Evolutionary conservation across 495 filamentous ascomycete species (phyloP).

Genomic region (Penicillium parvum): DNA sequence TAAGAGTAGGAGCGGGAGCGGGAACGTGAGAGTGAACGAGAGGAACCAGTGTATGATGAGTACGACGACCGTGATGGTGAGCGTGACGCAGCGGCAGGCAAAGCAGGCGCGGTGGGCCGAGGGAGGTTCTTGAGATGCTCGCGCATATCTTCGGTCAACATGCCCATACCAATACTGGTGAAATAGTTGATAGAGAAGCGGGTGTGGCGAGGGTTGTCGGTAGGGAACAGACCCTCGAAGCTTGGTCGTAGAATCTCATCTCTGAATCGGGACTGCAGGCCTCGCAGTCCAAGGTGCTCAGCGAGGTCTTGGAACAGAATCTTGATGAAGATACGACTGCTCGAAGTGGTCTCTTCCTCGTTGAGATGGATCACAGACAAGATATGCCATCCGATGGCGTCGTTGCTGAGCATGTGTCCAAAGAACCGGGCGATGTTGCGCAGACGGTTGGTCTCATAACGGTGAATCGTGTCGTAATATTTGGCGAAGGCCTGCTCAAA

Average conservation of each 20-base stretch:
- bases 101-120: constrained; percentile 65
- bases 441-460: constrained; percentile 89
- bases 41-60: constrained; percentile 36
- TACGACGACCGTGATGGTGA: constrained; percentile 57
- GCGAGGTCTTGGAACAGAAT: constrained; percentile 92
- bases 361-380: constrained; percentile 81
- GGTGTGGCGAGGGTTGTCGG: constrained; percentile 79
- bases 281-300: constrained; percentile 78
- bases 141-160: constrained; percentile 91
- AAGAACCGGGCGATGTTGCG: constrained; percentile 95
- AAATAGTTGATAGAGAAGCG: constrained; percentile 99
- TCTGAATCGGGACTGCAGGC: constrained; percentile 67
- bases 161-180: constrained; percentile 93
- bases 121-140: constrained; percentile 82
- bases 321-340: constrained; percentile 95
- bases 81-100: constrained; percentile 54
- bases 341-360: constrained; percentile 94
- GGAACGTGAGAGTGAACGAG: constrained; percentile 31
- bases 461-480: constrained; percentile 96
- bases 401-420: constrained; percentile 79
- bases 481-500: constrained; percentile 85
- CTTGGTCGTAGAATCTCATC: constrained; percentile 74
- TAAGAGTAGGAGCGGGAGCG: constrained; percentile 37
- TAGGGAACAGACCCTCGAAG: constrained; percentile 84
- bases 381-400: constrained; percentile 89